A percentile compares a stretch with the other conserved stretches of the same genome.
phyloP scores from a whole-genome alignment of 495 filamentous ascomycete species.

The Talaromyces nanjingensis region DNA sequence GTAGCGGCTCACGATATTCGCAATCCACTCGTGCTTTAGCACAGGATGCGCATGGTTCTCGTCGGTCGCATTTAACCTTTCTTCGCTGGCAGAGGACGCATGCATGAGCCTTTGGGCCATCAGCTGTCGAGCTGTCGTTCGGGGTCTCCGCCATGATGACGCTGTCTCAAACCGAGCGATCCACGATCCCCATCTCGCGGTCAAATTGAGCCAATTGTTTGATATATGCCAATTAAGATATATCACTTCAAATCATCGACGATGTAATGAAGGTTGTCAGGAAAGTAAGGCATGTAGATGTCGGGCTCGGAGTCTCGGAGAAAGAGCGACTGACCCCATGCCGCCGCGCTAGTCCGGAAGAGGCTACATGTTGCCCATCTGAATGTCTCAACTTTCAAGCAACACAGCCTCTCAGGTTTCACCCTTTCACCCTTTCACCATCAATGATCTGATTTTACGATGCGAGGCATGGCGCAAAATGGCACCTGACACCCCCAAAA shows the following conservation, averaged over 20 bases:
- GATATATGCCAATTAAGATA: background rate
- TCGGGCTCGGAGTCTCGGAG: background rate
- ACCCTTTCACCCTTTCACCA: background rate
- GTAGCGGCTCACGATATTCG: conserved; percentile 45
- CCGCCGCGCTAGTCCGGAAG: background rate
- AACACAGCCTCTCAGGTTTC: background rate
- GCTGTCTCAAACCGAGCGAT: background rate
- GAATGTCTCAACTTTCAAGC: background rate
- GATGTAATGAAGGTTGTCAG: too few species aligned
- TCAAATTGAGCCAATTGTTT: background rate
- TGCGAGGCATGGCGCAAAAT: background rate
- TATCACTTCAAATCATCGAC: background rate
- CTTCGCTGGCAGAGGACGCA: conserved; percentile 55
- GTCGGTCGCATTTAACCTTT: conserved; percentile 57
- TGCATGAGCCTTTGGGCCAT: conserved; percentile 29
- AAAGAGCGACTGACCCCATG: background rate
- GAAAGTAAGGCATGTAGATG: background rate
- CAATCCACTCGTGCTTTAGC: conserved; percentile 51
- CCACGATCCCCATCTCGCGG: background rate
- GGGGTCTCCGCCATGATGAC: background rate
- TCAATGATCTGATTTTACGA: background rate
- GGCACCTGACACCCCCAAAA: background rate
- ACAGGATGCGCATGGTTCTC: conserved; percentile 54
- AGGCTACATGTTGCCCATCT: background rate
- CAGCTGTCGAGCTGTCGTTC: background rate